Conservation (phyloP, 306 rosid genomes). For the apple (Malus domestica) region ASM211411v1 NC_041798.1:14039501-14040000, state of each 20-base stretch:
- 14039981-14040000: background rate
- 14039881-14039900: background rate
- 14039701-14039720: background rate
- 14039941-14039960: background rate
- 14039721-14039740: background rate
- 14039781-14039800: background rate
- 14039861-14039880: background rate
- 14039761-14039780: background rate
- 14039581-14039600: conserved; percentile 98
- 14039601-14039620: conserved; percentile 99
- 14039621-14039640: conserved; percentile 85
- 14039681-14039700: conserved; percentile 5
- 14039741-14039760: background rate
- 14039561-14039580: conserved; percentile 16
- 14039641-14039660: conserved; percentile 86
- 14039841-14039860: background rate
- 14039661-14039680: background rate
- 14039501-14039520: background rate
- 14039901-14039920: background rate
- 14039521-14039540: background rate
- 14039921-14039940: background rate
- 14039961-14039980: conserved; percentile 1
- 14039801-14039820: background rate
- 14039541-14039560: background rate
- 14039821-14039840: background rate